Base-by-base conservation (phyloP, 257 asterid species). In the Petunia secreta region DNA sequence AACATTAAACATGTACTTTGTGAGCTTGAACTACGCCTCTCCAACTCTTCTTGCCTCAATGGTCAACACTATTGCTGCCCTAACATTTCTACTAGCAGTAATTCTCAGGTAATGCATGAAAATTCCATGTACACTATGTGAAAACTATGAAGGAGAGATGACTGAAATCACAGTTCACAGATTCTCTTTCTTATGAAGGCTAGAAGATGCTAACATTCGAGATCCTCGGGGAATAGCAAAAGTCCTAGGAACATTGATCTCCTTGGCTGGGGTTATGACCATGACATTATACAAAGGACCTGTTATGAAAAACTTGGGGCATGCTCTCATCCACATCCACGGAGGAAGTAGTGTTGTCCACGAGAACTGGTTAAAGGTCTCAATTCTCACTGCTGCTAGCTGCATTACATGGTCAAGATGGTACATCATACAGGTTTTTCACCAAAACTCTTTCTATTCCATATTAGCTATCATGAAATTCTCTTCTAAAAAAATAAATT, bases 231-330 rank as follows among this genome's bases (percentile, higher is more conserved):
- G 93, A 80, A 83, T 88, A 0, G 96, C 94, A 11, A 92, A 92
- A 74, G 75, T 89, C 48, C 3, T 87, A 0, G 97, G 98, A 80
- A 87, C 97, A 0, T 82, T 85, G 67, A 67, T 93, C 16, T 91
- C 97, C 41, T 85, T 93, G 87, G 93, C 85, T 8, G 94, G 97
- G 74, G 92, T 93, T 5, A 83, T 89, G 90, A 82, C 68, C 57
- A 91, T 91, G 94, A 86, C 97, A 48, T 78, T 93, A 81, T 92
- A 89, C 87, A 91, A 92, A 58, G 98, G 98, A 82, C 82, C 86
- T 16, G 79, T 85, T 6, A 64, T 91, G 76, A 78, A 84, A 79
- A 84, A 86, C 79, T 53, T 87, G 39, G 91, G 91, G 50, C 77
- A 74, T 8, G 86, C 89, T 57, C 80, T 87, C 59, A 64, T 93